A percentile compares a stretch with the other conserved stretches of the same genome.
Conservation (phyloP, 2,329 filamentous ascomycete species). For the Pezicula carpinea region DNA sequence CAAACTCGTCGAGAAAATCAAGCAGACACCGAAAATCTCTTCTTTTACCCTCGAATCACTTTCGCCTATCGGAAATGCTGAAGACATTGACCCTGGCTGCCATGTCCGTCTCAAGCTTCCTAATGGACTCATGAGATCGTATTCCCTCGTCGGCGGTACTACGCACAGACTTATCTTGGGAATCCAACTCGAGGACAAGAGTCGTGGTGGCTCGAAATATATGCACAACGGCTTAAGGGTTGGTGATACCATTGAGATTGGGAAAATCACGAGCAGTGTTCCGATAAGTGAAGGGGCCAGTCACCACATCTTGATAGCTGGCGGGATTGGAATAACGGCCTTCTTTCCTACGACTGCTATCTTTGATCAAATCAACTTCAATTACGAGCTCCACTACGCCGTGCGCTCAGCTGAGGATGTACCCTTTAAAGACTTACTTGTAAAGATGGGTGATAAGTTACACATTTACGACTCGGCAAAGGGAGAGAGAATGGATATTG, state of each 20-base stretch:
- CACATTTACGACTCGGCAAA: constrained; percentile 48
- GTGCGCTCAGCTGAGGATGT: constrained; percentile 47
- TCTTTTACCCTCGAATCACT: constrained; percentile 48
- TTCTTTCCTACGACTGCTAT: constrained; percentile 47
- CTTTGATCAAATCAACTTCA: constrained; percentile 41
- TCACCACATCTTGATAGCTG: constrained; percentile 58
- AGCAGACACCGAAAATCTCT: constrained; percentile 45
- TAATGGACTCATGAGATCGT: constrained; percentile 51
- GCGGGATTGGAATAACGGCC: constrained; percentile 63
- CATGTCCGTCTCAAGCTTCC: constrained; percentile 54
- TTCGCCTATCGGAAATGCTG: constrained; percentile 28
- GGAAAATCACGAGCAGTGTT: constrained; percentile 46
- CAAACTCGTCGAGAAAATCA: constrained; percentile 41
- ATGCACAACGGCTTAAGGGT: constrained; percentile 44
- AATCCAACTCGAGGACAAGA: constrained; percentile 48
- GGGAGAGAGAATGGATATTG: constrained; percentile 49
- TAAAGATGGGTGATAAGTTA: constrained; percentile 36
- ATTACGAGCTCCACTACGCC: constrained; percentile 53
- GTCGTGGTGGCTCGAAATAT: constrained; percentile 57
- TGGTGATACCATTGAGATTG: constrained; percentile 47
- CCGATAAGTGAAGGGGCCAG: constrained; percentile 42
- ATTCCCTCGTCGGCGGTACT: constrained; percentile 53
- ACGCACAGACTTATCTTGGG: constrained; percentile 50
- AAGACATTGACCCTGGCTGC: constrained; percentile 39
- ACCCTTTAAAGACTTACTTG: constrained; percentile 47